A percentile compares a stretch with the other conserved stretches of the same genome.
phyloP scores from a whole-genome alignment of 345 rosid species.

The Populus tremula region DNA sequence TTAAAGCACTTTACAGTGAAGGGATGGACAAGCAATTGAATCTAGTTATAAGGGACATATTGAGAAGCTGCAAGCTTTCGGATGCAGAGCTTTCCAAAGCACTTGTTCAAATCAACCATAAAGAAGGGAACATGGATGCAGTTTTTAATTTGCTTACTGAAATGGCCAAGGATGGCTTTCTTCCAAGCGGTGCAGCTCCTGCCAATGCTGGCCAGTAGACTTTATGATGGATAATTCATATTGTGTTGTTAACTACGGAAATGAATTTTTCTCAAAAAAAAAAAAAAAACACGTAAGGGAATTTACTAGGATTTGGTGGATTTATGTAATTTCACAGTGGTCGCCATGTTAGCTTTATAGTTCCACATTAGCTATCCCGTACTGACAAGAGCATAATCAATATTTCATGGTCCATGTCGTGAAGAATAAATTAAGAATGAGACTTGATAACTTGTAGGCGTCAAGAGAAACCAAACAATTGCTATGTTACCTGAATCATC shows the following conservation, averaged over 20 bases:
- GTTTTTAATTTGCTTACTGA: slow-evolving; percentile 64
- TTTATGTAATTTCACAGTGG: not conserved
- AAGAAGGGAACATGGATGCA: slow-evolving; percentile 82
- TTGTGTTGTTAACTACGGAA: not conserved
- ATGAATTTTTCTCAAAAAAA: not conserved
- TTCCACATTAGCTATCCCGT: not conserved
- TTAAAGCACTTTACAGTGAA: slow-evolving; percentile 52
- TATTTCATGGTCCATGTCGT: not conserved
- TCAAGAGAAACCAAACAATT: not conserved
- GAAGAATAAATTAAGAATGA: not conserved
- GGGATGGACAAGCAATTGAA: slow-evolving; percentile 57
- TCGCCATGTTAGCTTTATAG: not conserved
- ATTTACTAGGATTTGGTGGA: not conserved
- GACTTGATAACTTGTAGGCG: not conserved
- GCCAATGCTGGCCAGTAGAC: slow-evolving; percentile 5
- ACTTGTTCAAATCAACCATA: slow-evolving; percentile 71
- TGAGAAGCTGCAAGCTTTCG: slow-evolving; percentile 71
- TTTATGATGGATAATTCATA: not conserved
- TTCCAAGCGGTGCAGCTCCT: slow-evolving; percentile 37
- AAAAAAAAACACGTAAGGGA: not conserved
- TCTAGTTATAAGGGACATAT: slow-evolving; percentile 42
- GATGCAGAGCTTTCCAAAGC: slow-evolving; percentile 75
- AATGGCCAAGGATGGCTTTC: slow-evolving; percentile 89
- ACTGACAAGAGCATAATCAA: not conserved
- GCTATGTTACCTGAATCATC: not conserved